These are phyloP conservation scores for Aspergillus novoparasiticus DNA, from an alignment of 2,329 filamentous ascomycete genomes.

Conservation along the genomic window DNA sequence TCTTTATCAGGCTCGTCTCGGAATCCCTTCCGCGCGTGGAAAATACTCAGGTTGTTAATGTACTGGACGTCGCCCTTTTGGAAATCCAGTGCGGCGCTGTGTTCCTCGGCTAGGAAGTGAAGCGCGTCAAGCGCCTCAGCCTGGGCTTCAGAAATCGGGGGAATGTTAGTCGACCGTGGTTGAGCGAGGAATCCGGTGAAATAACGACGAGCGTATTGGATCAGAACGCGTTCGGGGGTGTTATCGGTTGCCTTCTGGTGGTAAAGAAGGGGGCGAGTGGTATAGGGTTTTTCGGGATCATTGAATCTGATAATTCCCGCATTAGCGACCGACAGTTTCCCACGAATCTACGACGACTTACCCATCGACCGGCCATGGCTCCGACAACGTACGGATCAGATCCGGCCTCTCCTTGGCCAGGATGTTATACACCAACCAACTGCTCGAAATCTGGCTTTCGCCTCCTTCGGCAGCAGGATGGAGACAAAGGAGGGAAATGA, in stretches of 20 bases:
- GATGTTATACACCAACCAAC: constrained; percentile 59
- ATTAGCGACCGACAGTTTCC: not conserved
- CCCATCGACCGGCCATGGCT: constrained; percentile 53
- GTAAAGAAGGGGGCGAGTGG: constrained; percentile 46
- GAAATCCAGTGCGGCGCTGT: constrained; percentile 47
- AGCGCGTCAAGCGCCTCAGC: constrained; percentile 56
- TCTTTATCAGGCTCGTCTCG: constrained; percentile 41
- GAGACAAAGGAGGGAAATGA: constrained; percentile 54
- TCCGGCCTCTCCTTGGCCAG: constrained; percentile 56
- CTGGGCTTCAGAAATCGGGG: constrained; percentile 55
- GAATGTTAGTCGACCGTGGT: constrained; percentile 46
- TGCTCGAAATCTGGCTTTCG: constrained; percentile 55
- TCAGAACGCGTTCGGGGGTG: constrained; percentile 56
- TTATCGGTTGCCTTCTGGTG: constrained; percentile 53
- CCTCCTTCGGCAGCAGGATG: constrained; percentile 53
- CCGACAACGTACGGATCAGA: constrained; percentile 53
- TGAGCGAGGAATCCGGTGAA: constrained; percentile 56
- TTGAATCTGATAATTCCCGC: constrained; percentile 50
- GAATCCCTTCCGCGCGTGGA: constrained; percentile 54
- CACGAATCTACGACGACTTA: constrained; percentile 21
- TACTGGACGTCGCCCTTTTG: constrained; percentile 55
- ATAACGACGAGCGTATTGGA: constrained; percentile 62
- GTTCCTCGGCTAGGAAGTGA: constrained; percentile 52
- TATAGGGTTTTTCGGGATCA: constrained; percentile 49
- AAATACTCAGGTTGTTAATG: constrained; percentile 56